phyloP scores from a whole-genome alignment of 169 alveolate species.

The Fabrea salina region DNA sequence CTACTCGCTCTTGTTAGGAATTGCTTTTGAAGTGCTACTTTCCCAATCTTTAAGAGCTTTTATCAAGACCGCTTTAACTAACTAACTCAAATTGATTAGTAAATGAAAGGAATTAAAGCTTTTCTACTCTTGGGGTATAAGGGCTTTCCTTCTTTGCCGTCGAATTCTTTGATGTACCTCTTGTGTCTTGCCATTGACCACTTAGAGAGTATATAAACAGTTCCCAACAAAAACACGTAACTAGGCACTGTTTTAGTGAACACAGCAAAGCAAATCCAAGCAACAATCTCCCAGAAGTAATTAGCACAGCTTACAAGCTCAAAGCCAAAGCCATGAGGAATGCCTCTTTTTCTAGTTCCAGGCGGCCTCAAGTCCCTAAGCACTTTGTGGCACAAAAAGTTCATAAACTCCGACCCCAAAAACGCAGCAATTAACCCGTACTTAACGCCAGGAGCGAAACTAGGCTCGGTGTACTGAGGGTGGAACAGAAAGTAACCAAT shows the following conservation, averaged over 20 bases:
- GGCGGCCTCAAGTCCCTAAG: conserved; percentile 90
- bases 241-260: conserved; percentile 79
- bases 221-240: conserved; percentile 67
- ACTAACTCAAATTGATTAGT: conserved; percentile 48
- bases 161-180: conserved; percentile 87
- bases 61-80: too few relatives aligned
- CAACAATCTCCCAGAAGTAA: conserved; percentile 95
- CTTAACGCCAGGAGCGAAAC: conserved; percentile 37
- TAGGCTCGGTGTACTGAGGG: conserved; percentile 87
- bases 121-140: conserved; percentile 70
- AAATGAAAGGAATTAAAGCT: conserved; percentile 89
- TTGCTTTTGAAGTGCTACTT: too few relatives aligned
- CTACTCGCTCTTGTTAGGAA: too few relatives aligned
- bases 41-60: too few relatives aligned
- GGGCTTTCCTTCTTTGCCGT: conserved; percentile 70
- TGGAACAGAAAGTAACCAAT: conserved; percentile 93
- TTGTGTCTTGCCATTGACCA: conserved; percentile 94
- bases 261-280: conserved; percentile 92
- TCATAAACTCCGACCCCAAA: conserved; percentile 88
- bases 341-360: conserved; percentile 93
- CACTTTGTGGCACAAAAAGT: conserved; percentile 91
- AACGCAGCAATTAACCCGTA: conserved; percentile 51
- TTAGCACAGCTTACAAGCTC: conserved; percentile 95
- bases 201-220: conserved; percentile 81
- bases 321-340: conserved; percentile 95